Evolutionary conservation across 371 early-diverging fungal species (phyloP).

Genomic region (Mucor mucedo): DNA sequence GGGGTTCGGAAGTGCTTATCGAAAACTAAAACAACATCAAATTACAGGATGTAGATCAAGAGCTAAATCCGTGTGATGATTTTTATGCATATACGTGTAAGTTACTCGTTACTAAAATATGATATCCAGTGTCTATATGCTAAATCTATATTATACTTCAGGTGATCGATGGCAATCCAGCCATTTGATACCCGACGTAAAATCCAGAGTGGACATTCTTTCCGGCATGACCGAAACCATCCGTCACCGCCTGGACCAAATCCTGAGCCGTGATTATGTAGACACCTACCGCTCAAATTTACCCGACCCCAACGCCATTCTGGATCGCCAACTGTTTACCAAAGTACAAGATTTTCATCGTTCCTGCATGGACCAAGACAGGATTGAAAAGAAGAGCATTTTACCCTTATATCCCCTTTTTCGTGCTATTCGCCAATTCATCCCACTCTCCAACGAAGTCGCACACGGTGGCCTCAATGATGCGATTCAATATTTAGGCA

Average conservation of each 20-base stretch:
- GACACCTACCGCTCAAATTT: conserved; percentile 2
- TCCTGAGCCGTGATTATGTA: conserved; percentile 20
- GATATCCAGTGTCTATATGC: background rate
- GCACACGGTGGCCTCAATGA: background rate
- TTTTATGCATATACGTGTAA: conserved; percentile 49
- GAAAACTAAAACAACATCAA: background rate
- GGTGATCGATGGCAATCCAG: conserved; percentile 41
- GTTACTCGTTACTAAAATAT: background rate
- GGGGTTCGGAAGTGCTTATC: background rate
- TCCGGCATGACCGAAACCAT: conserved; percentile 3
- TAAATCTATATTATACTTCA: conserved; percentile 3
- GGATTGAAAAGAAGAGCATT: conserved; percentile 30
- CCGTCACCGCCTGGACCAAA: conserved; percentile 23
- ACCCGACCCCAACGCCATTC: conserved; percentile 40
- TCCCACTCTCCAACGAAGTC: background rate
- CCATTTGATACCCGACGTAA: conserved; percentile 34
- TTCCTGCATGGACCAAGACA: conserved; percentile 60
- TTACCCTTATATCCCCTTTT: conserved; percentile 47
- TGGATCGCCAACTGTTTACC: conserved; percentile 47
- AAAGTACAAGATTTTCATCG: conserved; percentile 54
- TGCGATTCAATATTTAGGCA: conserved; percentile 21
- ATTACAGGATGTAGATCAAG: conserved; percentile 43
- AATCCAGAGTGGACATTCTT: conserved; percentile 28
- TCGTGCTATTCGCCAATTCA: conserved; percentile 29
- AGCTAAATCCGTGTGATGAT: conserved; percentile 59